Evolutionary conservation across 108 stramenopile genomes (phyloP), one percentile per base, ranked within the genome.

Genomic region (Pseudonitzschia pungens): DNA sequence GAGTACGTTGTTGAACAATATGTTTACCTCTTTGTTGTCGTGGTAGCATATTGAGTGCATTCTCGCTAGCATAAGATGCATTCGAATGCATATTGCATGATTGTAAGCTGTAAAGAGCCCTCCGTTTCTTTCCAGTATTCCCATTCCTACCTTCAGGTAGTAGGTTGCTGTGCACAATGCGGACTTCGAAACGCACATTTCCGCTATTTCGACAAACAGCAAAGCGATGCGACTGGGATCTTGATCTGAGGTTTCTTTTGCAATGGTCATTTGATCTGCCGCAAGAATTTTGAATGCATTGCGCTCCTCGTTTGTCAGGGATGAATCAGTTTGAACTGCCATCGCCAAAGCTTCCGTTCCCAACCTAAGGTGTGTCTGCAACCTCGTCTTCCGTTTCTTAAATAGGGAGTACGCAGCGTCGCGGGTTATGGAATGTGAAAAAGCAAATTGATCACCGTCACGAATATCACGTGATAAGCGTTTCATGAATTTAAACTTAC

Each of bases 21-120:
- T 65, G 2, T 67, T 67, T 14, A 70, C 24, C 20, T 27, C 65
- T n/a, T 7, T 9, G 0, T 12, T 44, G 15, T 24, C 31, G 2
- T 52, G n/a, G 20, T 36, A 36, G 51, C 77, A 77, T 42, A 54
- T 59, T 27, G 66, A 52, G n/a, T 58, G 43, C 51, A 72, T 65
- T 44, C 71, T 32, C n/a, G 70, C 77, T 51, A 77, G 32, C 42
- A 64, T 66, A 28, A 77, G 57, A 53, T 63, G 67, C 54, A 42
- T 72, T 44, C 70, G 63, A 2, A 72, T 26, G 14, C 59, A 70
- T 20, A 27, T 53, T 22, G 5, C 7, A 50, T 26, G 43, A 32
- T 72, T 69, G 20, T 62, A 18, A 14, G 53, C 18, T 12, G 55
- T 32, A 16, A 59, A 59, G 27, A 15, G 58, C 24, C 31, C 58